Conservation (phyloP, 306 rosid genomes). For the Castanea sativa region DNA sequence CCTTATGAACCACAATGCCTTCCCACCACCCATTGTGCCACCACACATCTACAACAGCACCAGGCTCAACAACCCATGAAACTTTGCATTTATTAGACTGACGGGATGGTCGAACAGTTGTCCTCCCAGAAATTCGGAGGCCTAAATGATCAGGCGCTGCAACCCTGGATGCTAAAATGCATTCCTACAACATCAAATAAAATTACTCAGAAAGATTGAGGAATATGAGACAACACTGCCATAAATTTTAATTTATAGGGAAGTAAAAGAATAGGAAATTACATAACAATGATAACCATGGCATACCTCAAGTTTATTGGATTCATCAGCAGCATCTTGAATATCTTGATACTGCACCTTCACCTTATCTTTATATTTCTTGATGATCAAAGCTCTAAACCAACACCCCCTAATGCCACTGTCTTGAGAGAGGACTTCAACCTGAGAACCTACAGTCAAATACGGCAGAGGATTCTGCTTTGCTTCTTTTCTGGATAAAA, state of each 20-base stretch:
- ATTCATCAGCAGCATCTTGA: constrained; percentile 70
- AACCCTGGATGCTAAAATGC: constrained; percentile 66
- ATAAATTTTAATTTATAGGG: background rate
- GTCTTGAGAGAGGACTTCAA: constrained; percentile 88
- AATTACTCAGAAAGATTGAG: background rate
- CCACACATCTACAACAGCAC: constrained; percentile 80
- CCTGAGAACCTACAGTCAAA: constrained; percentile 49
- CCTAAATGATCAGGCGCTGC: constrained; percentile 54
- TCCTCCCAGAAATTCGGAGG: constrained; percentile 47
- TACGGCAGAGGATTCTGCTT: constrained; percentile 18
- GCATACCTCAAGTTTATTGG: constrained; percentile 70
- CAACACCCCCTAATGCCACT: constrained; percentile 94
- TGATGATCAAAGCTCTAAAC: constrained; percentile 73
- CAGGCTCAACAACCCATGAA: constrained; percentile 41
- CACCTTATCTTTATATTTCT: constrained; percentile 61
- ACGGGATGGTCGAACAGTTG: constrained; percentile 54
- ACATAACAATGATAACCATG: too few relatives aligned
- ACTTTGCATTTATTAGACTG: constrained; percentile 25
- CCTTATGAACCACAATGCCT: constrained; percentile 64
- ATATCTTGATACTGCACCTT: constrained; percentile 77
- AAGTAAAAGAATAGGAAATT: background rate
- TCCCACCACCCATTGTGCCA: constrained; percentile 99
- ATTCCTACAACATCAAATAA: constrained; percentile 51
- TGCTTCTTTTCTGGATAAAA: constrained; percentile 20
- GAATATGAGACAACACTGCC: background rate